Evolutionary conservation across 106 monocot species (phyloP).

Genomic region (Acanthochlamys bracteata): DNA sequence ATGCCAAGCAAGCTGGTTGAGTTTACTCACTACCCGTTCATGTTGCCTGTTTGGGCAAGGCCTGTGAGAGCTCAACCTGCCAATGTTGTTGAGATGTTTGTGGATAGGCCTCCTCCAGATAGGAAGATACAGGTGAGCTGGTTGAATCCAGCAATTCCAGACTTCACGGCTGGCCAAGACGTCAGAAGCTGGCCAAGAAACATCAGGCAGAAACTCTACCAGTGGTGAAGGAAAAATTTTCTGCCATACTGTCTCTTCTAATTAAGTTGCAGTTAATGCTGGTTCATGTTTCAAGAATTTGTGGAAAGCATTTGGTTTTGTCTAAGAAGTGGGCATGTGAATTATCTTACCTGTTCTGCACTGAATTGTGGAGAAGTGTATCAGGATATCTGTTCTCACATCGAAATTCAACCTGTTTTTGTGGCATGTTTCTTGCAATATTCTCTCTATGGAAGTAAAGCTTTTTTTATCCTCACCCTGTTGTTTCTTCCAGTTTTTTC

Average conservation of each 20-base stretch:
- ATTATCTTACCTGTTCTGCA: not conserved
- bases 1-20: constrained; percentile 27
- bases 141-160: constrained; percentile 40
- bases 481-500: not conserved
- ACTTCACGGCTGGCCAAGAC: constrained; percentile 41
- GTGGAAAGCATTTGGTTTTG: not conserved
- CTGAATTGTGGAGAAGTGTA: not conserved
- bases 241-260: not conserved
- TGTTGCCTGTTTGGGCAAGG: constrained; percentile 82
- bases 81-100: constrained; percentile 51
- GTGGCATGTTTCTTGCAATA: not conserved
- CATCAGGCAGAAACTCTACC: constrained; percentile 53
- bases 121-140: constrained; percentile 49
- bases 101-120: constrained; percentile 53
- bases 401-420: too few relatives aligned
- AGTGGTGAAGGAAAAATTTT: constrained; percentile 44
- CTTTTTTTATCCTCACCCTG: not conserved
- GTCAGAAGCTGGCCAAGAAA: constrained; percentile 31
- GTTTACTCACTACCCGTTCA: constrained; percentile 62
- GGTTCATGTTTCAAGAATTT: not conserved
- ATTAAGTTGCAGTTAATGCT: too few relatives aligned
- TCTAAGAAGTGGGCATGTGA: not conserved
- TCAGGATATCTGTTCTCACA: too few relatives aligned
- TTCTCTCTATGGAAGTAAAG: too few relatives aligned
- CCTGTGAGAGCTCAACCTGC: constrained; percentile 57